Conservation (phyloP, 129 eudicot species). For the Centrapalus pauciflorus region DNA sequence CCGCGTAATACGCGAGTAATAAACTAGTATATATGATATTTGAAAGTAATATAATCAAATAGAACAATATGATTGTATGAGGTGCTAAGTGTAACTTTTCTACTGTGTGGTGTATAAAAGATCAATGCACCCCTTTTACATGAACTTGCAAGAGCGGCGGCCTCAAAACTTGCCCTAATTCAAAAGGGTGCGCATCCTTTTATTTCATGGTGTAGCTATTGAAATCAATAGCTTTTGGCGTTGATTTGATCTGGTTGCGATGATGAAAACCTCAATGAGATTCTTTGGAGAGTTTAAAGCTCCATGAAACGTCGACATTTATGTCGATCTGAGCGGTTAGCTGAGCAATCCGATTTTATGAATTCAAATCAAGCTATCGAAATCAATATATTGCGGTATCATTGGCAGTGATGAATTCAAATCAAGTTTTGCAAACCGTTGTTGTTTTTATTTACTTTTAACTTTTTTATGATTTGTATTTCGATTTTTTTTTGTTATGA, state of each 20-base stretch:
- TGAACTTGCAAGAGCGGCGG: not conserved
- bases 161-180: conserved; percentile 15
- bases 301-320: conserved; percentile 26
- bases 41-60: too few relatives aligned
- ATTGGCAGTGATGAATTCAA: not conserved
- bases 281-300: conserved; percentile 18
- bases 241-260: conserved; percentile 17
- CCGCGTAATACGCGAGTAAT: too few relatives aligned
- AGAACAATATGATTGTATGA: not conserved
- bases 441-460: not conserved
- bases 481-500: too few relatives aligned
- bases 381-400: not conserved
- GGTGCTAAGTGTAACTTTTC: conserved; percentile 7
- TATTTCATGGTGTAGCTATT: not conserved
- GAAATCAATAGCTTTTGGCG: not conserved
- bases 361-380: not conserved
- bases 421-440: not conserved
- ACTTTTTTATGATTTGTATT: not conserved
- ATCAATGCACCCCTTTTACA: not conserved
- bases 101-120: conserved; percentile 2
- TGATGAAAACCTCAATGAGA: conserved; percentile 17
- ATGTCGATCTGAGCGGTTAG: conserved; percentile 36
- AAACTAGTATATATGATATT: too few relatives aligned
- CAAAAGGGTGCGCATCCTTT: not conserved
- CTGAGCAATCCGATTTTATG: conserved; percentile 19